A percentile compares a stretch with the other conserved stretches of the same genome.
phyloP scores from a whole-genome alignment of 768 basidiomycete species.

The Phaeolepiota aurea region DNA sequence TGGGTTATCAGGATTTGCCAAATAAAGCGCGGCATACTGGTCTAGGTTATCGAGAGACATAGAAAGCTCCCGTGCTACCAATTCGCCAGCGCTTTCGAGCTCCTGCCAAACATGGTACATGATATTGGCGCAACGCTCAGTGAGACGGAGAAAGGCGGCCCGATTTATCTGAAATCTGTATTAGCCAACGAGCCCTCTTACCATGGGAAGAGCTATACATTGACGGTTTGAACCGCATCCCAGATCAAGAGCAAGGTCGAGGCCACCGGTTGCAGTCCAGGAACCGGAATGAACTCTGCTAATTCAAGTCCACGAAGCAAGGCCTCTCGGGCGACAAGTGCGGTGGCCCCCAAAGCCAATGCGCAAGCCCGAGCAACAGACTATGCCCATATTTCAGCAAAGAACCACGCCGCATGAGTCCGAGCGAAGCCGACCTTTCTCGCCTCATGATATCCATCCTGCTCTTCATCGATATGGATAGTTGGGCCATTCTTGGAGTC shows the following conservation, averaged over 20 bases:
- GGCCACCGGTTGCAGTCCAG: constrained; percentile 39
- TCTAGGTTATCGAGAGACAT: constrained; percentile 38
- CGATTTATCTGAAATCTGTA: constrained; percentile 55
- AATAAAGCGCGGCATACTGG: too few relatives aligned
- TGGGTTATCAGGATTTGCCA: too few relatives aligned
- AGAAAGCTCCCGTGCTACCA: constrained; percentile 32
- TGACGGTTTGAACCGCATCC: constrained; percentile 46
- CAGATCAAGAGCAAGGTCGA: constrained; percentile 44
- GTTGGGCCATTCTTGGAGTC: constrained; percentile 3
- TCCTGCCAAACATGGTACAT: constrained; percentile 50
- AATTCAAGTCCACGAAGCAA: constrained; percentile 25
- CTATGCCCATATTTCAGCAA: too few relatives aligned
- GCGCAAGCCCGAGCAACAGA: constrained; percentile 19
- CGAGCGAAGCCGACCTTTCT: constrained; percentile 19
- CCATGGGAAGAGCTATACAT: too few relatives aligned
- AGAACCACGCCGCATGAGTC: too few relatives aligned
- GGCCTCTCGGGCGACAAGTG: constrained; percentile 24
- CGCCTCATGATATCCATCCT: constrained; percentile 22
- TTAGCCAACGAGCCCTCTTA: neutral
- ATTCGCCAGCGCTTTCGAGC: constrained; percentile 34
- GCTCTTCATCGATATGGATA: constrained; percentile 16
- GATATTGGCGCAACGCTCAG: constrained; percentile 51
- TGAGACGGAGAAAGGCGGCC: constrained; percentile 51
- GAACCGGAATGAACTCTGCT: constrained; percentile 40
- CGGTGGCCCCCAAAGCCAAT: constrained; percentile 22